A percentile compares a stretch with the other conserved stretches of the same genome.
Evolutionary conservation across 2,329 filamentous ascomycete species (phyloP).

Genomic region (Fusarium oxysporum): DNA sequence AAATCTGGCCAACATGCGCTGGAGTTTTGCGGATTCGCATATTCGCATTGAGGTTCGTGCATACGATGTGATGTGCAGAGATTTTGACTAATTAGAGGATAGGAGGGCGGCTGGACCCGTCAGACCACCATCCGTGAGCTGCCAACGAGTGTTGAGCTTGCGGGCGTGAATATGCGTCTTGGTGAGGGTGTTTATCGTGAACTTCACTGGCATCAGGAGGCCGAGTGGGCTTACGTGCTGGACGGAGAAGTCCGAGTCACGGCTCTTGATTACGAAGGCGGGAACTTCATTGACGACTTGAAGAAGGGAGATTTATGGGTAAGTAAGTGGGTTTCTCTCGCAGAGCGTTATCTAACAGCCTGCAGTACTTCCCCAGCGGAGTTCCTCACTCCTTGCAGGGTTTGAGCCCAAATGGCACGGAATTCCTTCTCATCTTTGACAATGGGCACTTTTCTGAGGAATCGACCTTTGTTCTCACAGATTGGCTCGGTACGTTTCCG

Average conservation of each 20-base stretch:
- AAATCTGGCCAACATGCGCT: slow-evolving; percentile 76
- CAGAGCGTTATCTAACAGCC: fast-evolving
- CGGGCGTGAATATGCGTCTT: slow-evolving; percentile 82
- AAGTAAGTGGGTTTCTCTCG: not conserved
- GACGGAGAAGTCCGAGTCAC: slow-evolving; percentile 78
- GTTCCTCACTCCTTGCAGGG: slow-evolving; percentile 83
- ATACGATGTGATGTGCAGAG: not conserved
- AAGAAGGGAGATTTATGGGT: slow-evolving; percentile 76
- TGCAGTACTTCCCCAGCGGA: slow-evolving; percentile 77
- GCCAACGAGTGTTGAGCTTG: slow-evolving; percentile 74
- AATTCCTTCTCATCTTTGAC: slow-evolving; percentile 63
- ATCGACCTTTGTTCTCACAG: slow-evolving; percentile 78
- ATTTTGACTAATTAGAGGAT: slow-evolving; percentile 1
- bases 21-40: slow-evolving; percentile 76
- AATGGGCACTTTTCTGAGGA: slow-evolving; percentile 66
- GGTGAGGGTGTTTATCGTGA: slow-evolving; percentile 79
- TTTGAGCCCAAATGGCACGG: slow-evolving; percentile 69
- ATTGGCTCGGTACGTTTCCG: slow-evolving; percentile 70
- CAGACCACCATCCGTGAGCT: slow-evolving; percentile 77
- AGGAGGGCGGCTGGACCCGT: slow-evolving; percentile 82
- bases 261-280: slow-evolving; percentile 78
- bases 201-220: slow-evolving; percentile 84
- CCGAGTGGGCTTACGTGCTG: slow-evolving; percentile 82
- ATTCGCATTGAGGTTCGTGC: slow-evolving; percentile 68
- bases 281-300: slow-evolving; percentile 81